phyloP scores from a whole-genome alignment of 495 filamentous ascomycete genomes.

The Choiromyces venosus region DNA sequence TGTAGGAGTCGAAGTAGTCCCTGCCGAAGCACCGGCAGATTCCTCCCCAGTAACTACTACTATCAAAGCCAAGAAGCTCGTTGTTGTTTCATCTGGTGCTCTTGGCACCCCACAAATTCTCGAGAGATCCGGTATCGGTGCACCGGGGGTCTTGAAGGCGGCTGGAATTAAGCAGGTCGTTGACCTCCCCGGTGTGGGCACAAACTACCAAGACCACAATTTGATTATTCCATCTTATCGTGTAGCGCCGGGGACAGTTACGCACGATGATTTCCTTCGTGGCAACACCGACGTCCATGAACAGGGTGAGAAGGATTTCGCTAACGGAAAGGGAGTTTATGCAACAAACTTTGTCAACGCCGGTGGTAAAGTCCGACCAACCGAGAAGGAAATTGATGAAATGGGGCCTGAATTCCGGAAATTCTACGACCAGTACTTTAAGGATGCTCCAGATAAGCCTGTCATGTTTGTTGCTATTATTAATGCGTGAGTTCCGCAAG shows the following conservation, averaged over 20 bases:
- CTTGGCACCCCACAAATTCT: conserved; percentile 54
- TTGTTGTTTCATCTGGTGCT: conserved; percentile 57
- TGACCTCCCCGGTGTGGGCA: conserved; percentile 50
- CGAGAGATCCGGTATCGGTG: conserved; percentile 60
- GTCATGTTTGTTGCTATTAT: conserved; percentile 18
- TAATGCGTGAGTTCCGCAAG: conserved; percentile 20
- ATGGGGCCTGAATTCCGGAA: conserved; percentile 34
- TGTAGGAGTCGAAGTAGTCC: conserved; percentile 46
- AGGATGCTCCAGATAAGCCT: conserved; percentile 31
- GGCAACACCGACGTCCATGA: conserved; percentile 16
- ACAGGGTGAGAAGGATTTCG: conserved; percentile 23
- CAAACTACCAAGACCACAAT: conserved; percentile 52
- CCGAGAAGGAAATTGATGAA: conserved; percentile 21
- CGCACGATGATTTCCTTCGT: conserved; percentile 34
- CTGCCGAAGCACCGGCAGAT: not conserved
- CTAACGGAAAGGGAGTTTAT: conserved; percentile 29
- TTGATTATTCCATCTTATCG: conserved; percentile 35
- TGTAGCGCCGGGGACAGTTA: conserved; percentile 13
- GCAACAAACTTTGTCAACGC: conserved; percentile 32
- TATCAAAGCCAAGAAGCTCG: conserved; percentile 51
- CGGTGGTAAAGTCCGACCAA: conserved; percentile 38
- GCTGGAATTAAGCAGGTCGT: conserved; percentile 38
- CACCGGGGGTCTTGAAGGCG: conserved; percentile 41
- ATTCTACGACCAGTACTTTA: conserved; percentile 32
- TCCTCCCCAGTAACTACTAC: conserved; percentile 11